Evolutionary conservation across 495 filamentous ascomycete species (phyloP), one percentile per base, ranked within the genome.

Genomic region (Poronia punctata): DNA sequence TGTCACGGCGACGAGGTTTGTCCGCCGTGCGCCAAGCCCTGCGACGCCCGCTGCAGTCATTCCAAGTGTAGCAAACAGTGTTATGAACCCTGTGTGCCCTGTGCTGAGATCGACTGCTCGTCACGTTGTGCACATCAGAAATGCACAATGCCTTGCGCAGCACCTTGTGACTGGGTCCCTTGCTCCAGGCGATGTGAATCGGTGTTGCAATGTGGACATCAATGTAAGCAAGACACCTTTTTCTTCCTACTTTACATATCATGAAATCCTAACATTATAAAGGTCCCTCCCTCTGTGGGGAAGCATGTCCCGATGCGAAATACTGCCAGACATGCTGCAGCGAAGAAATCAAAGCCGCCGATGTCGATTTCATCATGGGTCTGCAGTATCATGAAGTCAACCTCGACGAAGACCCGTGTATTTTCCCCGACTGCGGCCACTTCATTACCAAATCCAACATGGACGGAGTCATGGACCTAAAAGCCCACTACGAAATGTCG

Each of bases 131-230:
- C 65, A 5, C 80, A 85, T 54, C 56, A 59, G 18, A 40, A 50
- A 25, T 82, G 80, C 41, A 60, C 65, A n/a, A 73, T 86, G 72
- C 82, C 82, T 21, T 88, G 84, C 43, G 77, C 79, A 0, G 83
- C 74, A 1, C 83, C 83, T 7, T 88, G 83, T 52, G 68, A 81
- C 43, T 71, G 75, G 50, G 54, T 82, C 6, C 84, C 83, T 25
- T 88, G 84, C 46, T 78, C 75, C 0, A 46, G 67, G 30, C 70
- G 86, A 3, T 92, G 86, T 40, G 52, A 64, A 1, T 61, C 70
- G 23, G 16, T 35, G 1, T 60, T 90, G 1, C 16, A 14, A 0
- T 93, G 86, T 49, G 81, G 82, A 0, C 82, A 87, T 50, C 75
- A 66, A 52, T 62, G 56, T 32, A 21, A 7, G 11, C 9, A 7